Evolutionary conservation across 176 grass and related monocot species (phyloP), one percentile per base, ranked within the genome.

Genomic region (Hordeum marinum): DNA sequence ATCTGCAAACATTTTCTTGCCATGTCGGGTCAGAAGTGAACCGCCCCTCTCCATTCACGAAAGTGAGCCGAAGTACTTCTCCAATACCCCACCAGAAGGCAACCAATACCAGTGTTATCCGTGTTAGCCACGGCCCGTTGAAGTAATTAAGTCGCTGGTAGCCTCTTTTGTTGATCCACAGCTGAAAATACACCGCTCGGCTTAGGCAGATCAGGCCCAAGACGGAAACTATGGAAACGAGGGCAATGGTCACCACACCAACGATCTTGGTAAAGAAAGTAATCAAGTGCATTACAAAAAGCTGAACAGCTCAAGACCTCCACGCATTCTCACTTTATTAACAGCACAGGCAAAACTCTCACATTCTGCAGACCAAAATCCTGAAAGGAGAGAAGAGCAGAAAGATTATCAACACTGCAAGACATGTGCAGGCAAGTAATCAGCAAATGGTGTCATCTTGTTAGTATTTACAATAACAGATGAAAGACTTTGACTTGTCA

Each of bases 221-320:
- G 34, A 90, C 21, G 76, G 81, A 87, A 34, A 91, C 84, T 27
- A 98, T 59, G 75, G 84, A 90, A 29, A 94, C 85, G 3, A 98
- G 93, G 79, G 74, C 85, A 85, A 98, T 98, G 85, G 93, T 98
- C 76, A 88, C 78, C 46, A 98, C 88, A 94, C 96, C 93, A 83
- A 95, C 88, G 72, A 82, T 83, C 52, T 98, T 90, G 87, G 93
- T 87, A 86, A 87, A 83, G 68, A 89, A 27, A 61, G 76, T 62
- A 72, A 85, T 90, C 83, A 95, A 83, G 91, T 39, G 93, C 96
- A 97, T 97, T 57, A 83, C 80, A 79, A 12, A 87, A 75, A 50
- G 6, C 21, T 55, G 68, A 59, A 20, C n/a, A 31, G 35, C 65
- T 72, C 34, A 1, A 83, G 67, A 75, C 7, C 63, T 87, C 89